Percentiles rank a stretch among this genome's conserved stretches.
These are phyloP conservation scores for Capronia coronata DNA, from an alignment of 2,329 filamentous ascomycete genomes.

Conservation along the genomic window DNA sequence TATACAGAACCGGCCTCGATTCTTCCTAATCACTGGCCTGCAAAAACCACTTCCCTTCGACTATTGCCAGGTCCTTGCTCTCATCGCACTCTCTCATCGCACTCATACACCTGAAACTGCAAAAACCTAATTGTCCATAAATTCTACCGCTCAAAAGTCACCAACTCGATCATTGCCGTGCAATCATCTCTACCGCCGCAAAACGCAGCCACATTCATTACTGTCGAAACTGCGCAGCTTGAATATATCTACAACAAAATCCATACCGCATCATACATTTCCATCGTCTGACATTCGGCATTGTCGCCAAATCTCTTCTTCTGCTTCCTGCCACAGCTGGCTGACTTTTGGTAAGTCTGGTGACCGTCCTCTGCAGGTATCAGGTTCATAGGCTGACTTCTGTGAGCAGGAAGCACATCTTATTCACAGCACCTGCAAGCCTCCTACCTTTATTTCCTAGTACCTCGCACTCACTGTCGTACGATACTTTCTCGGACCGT, in stretches of 20 bases:
- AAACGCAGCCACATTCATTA: conserved; percentile 16
- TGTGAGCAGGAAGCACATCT: conserved; percentile 12
- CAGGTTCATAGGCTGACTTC: conserved; percentile 2
- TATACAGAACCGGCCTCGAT: conserved; percentile 1
- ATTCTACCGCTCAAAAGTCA: conserved; percentile 1
- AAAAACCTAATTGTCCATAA: conserved; percentile 23
- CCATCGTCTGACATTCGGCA: conserved; percentile 7
- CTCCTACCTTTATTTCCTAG: conserved; percentile 3
- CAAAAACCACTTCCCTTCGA: conserved; percentile 1
- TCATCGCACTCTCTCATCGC: neutral
- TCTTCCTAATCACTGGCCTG: conserved; percentile 2
- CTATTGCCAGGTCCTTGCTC: neutral
- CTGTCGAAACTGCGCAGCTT: conserved; percentile 7
- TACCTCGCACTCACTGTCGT: conserved; percentile 1
- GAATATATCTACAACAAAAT: conserved; percentile 3
- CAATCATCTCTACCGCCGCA: conserved; percentile 19
- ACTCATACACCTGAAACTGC: conserved; percentile 3
- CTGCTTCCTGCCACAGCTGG: conserved; percentile 20
- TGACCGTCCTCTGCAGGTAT: neutral
- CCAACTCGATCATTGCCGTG: conserved; percentile 23
- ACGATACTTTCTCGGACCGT: conserved; percentile 8
- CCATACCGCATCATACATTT: conserved; percentile 19
- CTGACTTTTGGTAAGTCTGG: conserved; percentile 19
- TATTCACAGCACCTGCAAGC: conserved; percentile 3
- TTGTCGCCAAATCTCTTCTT: conserved; percentile 7